Percentiles rank a stretch among this genome's conserved stretches.
Evolutionary conservation across 768 basidiomycete genomes (phyloP).

Genomic region (Strobilomyces dryophilus): DNA sequence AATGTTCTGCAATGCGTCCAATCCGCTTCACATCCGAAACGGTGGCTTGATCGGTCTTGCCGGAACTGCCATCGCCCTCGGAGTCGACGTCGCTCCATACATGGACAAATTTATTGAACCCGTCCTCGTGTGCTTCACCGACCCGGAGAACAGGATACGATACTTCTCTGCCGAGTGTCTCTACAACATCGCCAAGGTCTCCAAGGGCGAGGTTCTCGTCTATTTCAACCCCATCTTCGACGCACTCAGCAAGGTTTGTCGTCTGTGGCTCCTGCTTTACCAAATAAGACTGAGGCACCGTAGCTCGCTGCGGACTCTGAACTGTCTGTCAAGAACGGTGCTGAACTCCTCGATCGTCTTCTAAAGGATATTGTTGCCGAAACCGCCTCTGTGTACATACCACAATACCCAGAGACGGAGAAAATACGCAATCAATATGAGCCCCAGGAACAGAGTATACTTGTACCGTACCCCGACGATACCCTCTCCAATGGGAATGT

Average conservation of each 20-base stretch:
- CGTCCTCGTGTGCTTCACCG: conserved; percentile 86
- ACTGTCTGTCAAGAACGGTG: conserved; percentile 95
- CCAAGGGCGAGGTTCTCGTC: conserved; percentile 92
- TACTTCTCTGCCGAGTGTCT: conserved; percentile 98
- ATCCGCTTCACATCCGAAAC: conserved; percentile 86
- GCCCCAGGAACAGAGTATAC: conserved; percentile 46
- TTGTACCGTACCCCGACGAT: conserved; percentile 62
- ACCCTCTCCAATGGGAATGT: conserved; percentile 19
- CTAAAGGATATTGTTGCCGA: conserved; percentile 98
- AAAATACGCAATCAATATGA: conserved; percentile 48
- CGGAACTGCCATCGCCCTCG: conserved; percentile 94
- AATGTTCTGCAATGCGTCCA: conserved; percentile 81
- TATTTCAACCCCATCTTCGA: conserved; percentile 99
- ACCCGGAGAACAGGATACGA: conserved; percentile 90
- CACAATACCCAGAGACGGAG: conserved; percentile 79
- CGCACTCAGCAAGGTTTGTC: conserved; percentile 85
- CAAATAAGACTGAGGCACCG: conserved; percentile 7
- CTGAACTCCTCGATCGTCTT: conserved; percentile 93
- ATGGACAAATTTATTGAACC: conserved; percentile 91
- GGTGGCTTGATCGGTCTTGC: conserved; percentile 96
- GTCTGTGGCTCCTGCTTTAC: background rate
- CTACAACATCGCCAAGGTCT: conserved; percentile 97
- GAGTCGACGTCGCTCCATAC: conserved; percentile 89
- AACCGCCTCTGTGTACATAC: conserved; percentile 91
- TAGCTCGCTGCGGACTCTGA: conserved; percentile 97